Evolutionary conservation across 257 asterid species (phyloP), one percentile per base, ranked within the genome.

Genomic region (Salvia hispanica): DNA sequence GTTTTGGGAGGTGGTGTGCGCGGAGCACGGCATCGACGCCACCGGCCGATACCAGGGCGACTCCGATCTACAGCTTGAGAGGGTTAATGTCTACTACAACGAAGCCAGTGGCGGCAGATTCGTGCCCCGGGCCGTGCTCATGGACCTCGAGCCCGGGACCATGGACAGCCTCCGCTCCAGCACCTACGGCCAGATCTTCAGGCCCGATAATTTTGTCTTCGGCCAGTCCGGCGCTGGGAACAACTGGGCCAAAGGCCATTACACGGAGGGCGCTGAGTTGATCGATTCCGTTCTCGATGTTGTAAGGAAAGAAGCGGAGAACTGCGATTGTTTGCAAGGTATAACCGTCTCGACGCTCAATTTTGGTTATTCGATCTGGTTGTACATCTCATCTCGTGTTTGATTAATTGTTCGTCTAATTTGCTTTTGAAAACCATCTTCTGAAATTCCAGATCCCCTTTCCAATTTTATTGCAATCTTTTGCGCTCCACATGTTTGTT

Each of bases 141-240:
- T 81, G 83, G 86, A 81, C 46, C 83, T 81, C 34, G 86, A 81
- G 71, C 86, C 86, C 0, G 86, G 86, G 0, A 78, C 83, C n/a
- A 81, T 81, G 86, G 83, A 81, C 74, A 80, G 85, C 66, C 56
- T 81, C 25, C 71, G 83, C 9, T 78, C 84, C 39, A 77, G 83
- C 0, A 1, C 31, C 31, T 25, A 25, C 31, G 31, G 31, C 31
- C 31, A 25, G 31, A 25, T 25, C 31, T 25, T 25, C 31, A 25
- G 31, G 31, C 31, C 31, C 31, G 31, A 25, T 25, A 25, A 25
- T 25, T 25, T 25, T 25, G 31, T 25, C 31, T 25, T 25, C 31
- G 31, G 31, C 31, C 31, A 25, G 31, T 25, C 31, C 31, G 31
- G 31, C 31, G 31, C 31, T 25, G 31, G 31, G 31, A 25, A 25